Evolutionary conservation across 208 protist species (phyloP).

Genomic region (Jaenimonas drosophilae): DNA sequence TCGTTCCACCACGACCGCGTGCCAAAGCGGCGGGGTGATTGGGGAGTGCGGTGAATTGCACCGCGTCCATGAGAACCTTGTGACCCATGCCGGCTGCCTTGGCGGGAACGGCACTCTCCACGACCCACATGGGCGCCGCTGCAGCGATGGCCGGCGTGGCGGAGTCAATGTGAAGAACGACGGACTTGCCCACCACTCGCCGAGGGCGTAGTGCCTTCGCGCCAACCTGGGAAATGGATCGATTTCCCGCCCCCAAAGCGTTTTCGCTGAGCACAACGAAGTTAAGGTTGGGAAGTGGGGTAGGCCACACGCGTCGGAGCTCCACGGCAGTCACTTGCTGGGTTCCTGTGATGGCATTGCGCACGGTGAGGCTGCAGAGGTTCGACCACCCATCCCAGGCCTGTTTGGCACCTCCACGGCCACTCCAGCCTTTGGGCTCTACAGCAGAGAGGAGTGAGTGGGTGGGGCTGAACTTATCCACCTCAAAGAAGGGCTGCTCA

Average conservation of each 20-base stretch:
- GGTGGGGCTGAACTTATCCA: constrained; percentile 29
- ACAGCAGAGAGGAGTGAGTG: constrained; percentile 37
- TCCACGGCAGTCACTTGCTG: constrained; percentile 40
- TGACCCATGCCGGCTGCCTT: constrained; percentile 13
- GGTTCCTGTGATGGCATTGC: constrained; percentile 58
- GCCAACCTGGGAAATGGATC: no score
- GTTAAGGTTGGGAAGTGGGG: constrained; percentile 8
- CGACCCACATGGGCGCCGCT: constrained; percentile 22
- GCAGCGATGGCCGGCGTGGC: constrained; percentile 13
- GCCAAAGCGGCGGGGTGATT: constrained; percentile 30
- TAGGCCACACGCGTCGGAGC: constrained; percentile 55
- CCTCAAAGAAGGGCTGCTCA: no score
- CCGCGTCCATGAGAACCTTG: constrained; percentile 27
- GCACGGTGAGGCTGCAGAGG: constrained; percentile 49
- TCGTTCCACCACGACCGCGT: constrained; percentile 32
- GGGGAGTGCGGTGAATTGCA: constrained; percentile 28
- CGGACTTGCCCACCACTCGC: constrained; percentile 43
- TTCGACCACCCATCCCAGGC: no score
- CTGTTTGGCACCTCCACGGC: constrained; percentile 3
- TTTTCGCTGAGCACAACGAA: constrained; percentile 63
- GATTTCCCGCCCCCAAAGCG: constrained; percentile 12
- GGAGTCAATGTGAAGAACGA: constrained; percentile 54
- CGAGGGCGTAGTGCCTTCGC: constrained; percentile 9
- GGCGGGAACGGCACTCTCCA: constrained; percentile 20
- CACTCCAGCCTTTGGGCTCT: constrained; percentile 6